phyloP scores from a whole-genome alignment of 1,284 basidiomycete species.

The Rhodotorula sp. region DNA sequence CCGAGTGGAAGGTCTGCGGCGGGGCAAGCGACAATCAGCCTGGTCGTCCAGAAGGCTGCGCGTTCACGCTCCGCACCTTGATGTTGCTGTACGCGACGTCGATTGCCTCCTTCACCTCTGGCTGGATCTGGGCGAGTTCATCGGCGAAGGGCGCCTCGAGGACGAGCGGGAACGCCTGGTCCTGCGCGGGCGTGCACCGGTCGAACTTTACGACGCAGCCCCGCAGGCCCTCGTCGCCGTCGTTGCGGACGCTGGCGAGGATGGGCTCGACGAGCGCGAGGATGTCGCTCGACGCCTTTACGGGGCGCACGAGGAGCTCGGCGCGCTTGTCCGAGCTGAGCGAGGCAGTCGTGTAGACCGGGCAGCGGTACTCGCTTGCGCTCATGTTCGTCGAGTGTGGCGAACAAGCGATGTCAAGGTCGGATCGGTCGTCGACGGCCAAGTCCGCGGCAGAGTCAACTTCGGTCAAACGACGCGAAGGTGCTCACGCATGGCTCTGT shows the following conservation, averaged over 20 bases:
- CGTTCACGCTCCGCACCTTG: constrained; percentile 48
- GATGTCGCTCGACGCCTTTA: constrained; percentile 91
- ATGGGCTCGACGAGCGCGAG: constrained; percentile 94
- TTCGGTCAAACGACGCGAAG: too few relatives aligned
- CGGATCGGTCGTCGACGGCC: too few relatives aligned
- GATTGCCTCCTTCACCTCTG: constrained; percentile 72
- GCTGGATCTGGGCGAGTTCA: constrained; percentile 61
- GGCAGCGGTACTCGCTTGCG: constrained; percentile 16
- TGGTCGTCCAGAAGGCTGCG: constrained; percentile 7
- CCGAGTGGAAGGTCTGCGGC: constrained; percentile 71
- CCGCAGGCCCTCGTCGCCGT: constrained; percentile 84
- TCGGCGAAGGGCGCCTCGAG: constrained; percentile 54
- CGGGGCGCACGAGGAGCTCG: constrained; percentile 78
- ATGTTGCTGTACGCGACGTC: constrained; percentile 92
- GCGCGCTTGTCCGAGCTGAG: constrained; percentile 1
- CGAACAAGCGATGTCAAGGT: too few relatives aligned
- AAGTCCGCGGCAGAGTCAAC: too few relatives aligned
- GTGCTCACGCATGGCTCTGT: too few relatives aligned
- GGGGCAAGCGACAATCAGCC: background rate
- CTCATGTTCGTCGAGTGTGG: background rate
- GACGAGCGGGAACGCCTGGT: constrained; percentile 55
- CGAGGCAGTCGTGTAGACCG: constrained; percentile 6
- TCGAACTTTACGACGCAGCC: constrained; percentile 94
- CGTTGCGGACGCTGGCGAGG: constrained; percentile 77
- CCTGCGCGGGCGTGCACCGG: constrained; percentile 69